A percentile compares a stretch with the other conserved stretches of the same genome.
Conservation (phyloP, 495 filamentous ascomycete species). For the Tuber umbilicatum region DNA sequence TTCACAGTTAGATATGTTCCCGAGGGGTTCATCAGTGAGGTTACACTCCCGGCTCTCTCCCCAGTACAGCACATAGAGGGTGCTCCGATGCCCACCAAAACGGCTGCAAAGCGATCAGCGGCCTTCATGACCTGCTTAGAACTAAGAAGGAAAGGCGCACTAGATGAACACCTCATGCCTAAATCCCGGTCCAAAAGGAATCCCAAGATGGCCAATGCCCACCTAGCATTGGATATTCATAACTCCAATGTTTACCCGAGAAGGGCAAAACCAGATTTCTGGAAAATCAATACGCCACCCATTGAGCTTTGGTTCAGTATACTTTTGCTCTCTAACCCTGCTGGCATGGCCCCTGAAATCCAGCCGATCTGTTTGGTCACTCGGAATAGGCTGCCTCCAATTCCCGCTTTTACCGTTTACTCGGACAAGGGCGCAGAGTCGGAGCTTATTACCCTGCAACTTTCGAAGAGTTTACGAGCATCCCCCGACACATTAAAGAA, state of each 20-base stretch:
- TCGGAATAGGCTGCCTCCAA: constrained; percentile 54
- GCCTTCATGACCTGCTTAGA: constrained; percentile 78
- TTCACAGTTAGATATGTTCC: constrained; percentile 50
- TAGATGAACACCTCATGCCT: constrained; percentile 69
- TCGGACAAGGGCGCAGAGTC: constrained; percentile 58
- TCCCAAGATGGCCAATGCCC: constrained; percentile 82
- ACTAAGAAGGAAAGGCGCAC: constrained; percentile 58
- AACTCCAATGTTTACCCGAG: constrained; percentile 67
- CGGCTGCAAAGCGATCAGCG: constrained; percentile 78
- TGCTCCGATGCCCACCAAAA: constrained; percentile 55
- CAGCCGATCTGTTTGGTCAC: constrained; percentile 67
- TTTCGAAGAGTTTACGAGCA: constrained; percentile 40
- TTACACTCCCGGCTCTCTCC: constrained; percentile 69
- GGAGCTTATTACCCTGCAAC: constrained; percentile 47
- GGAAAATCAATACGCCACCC: constrained; percentile 52
- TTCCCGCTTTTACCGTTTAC: constrained; percentile 66
- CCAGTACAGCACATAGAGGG: constrained; percentile 65
- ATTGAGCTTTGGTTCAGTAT: constrained; percentile 61
- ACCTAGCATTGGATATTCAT: constrained; percentile 72
- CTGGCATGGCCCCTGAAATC: constrained; percentile 55
- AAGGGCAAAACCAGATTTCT: constrained; percentile 70
- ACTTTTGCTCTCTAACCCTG: constrained; percentile 54
- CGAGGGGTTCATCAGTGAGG: constrained; percentile 69
- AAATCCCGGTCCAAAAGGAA: constrained; percentile 60
- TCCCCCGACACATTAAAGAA: constrained; percentile 45